Evolutionary conservation across 2,329 filamentous ascomycete genomes (phyloP).

Genomic region (Arachnomyces sp.): DNA sequence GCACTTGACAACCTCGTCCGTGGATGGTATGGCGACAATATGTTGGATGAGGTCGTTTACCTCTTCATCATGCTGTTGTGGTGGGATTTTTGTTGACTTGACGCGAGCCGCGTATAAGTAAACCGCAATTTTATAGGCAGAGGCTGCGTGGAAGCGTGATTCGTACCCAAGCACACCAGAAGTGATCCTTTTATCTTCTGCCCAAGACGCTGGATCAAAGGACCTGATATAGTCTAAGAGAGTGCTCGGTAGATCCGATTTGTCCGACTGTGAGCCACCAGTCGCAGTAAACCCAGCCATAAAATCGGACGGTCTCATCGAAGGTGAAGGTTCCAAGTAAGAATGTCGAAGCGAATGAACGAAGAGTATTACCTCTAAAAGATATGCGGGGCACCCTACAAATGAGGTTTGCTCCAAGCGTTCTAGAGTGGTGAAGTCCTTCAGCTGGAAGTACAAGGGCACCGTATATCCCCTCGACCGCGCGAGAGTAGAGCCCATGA

Average conservation of each 20-base stretch:
- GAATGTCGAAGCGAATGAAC: conserved; percentile 30
- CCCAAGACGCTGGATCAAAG: conserved; percentile 31
- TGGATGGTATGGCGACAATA: conserved; percentile 26
- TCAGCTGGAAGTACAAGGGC: conserved; percentile 30
- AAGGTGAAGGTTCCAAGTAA: conserved; percentile 18
- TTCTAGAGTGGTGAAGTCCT: conserved; percentile 28
- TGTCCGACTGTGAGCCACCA: conserved; percentile 14
- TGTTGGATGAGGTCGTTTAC: conserved; percentile 27
- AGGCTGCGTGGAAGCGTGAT: conserved; percentile 26
- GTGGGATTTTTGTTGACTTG: conserved; percentile 25
- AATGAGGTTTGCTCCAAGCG: conserved; percentile 33
- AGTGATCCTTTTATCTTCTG: conserved; percentile 26
- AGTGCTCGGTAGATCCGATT: conserved; percentile 20
- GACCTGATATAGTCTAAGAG: conserved; percentile 31
- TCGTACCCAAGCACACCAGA: background rate
- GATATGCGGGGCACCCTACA: conserved; percentile 34
- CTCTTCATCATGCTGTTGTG: conserved; percentile 20
- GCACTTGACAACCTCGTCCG: conserved; percentile 35
- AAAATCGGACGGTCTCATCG: conserved; percentile 20
- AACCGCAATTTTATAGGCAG: conserved; percentile 30
- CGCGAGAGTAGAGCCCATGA: conserved; percentile 35
- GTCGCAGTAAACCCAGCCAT: conserved; percentile 16
- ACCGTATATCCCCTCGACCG: conserved; percentile 31
- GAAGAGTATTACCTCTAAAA: conserved; percentile 34
- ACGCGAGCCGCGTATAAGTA: conserved; percentile 27